These are phyloP conservation scores for Nothophoma quercina DNA, from an alignment of 2,329 filamentous ascomycete species.

Conservation along the genomic window DNA sequence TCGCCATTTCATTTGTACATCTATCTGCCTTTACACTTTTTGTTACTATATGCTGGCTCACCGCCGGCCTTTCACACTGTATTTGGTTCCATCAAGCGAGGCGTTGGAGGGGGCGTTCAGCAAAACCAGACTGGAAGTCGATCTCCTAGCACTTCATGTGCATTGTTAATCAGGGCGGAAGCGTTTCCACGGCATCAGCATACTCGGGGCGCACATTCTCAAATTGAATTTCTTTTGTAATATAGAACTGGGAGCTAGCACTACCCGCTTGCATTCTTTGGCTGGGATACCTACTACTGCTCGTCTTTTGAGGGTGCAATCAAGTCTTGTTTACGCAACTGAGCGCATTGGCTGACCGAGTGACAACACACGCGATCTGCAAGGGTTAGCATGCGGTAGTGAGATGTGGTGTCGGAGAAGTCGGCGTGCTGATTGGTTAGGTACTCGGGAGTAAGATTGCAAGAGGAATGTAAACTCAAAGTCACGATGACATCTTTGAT, in stretches of 20 bases:
- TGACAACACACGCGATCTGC: conserved; percentile 12
- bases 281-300: conserved; percentile 25
- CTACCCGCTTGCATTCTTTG: conserved; percentile 17
- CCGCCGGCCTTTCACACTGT: conserved; percentile 17
- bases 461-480: conserved; percentile 5
- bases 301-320: conserved; percentile 10
- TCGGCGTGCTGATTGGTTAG: conserved; percentile 6
- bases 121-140: conserved; percentile 19
- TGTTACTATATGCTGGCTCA: conserved; percentile 21
- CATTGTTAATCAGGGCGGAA: conserved; percentile 12
- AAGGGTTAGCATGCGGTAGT: conserved; percentile 14
- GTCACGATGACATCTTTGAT: conserved; percentile 10
- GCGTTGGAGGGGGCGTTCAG: conserved; percentile 31
- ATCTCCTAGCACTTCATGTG: conserved; percentile 14
- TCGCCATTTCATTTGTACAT: conserved; percentile 24
- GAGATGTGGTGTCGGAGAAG: conserved; percentile 10
- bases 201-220: conserved; percentile 17
- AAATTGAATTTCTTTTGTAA: conserved; percentile 15
- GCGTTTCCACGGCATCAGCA: conserved; percentile 16
- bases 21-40: conserved; percentile 19
- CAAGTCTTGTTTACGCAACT: conserved; percentile 6
- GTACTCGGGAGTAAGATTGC: conserved; percentile 1
- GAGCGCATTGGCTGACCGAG: conserved; percentile 3
- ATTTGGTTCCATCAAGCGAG: conserved; percentile 33
- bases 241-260: conserved; percentile 12